Evolutionary conservation across 2,329 filamentous ascomycete genomes (phyloP).

Genomic region (Neocucurbitaria cava): DNA sequence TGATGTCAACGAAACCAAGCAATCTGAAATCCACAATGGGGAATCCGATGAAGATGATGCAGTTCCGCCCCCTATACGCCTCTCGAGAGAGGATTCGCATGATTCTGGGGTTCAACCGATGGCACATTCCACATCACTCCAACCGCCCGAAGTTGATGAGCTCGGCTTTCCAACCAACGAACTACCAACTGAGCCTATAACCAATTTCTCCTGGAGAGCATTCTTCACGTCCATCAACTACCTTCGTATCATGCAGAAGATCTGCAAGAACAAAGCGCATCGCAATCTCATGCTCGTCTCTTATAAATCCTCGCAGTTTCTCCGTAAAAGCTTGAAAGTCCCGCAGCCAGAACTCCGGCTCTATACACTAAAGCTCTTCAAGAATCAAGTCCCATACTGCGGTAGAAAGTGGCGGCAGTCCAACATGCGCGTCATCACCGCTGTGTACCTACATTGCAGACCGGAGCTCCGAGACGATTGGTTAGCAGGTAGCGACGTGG

Average conservation of each 20-base stretch:
- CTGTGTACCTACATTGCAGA: slow-evolving; percentile 91
- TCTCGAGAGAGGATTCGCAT: slow-evolving; percentile 53
- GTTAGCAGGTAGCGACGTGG: slow-evolving; percentile 88
- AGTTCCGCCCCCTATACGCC: slow-evolving; percentile 79
- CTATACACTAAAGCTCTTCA: slow-evolving; percentile 97
- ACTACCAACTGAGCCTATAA: slow-evolving; percentile 78
- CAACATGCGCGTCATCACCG: slow-evolving; percentile 99
- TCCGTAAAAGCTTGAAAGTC: slow-evolving; percentile 89
- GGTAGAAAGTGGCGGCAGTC: slow-evolving; percentile 97
- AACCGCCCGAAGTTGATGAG: slow-evolving; percentile 75
- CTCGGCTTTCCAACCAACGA: slow-evolving; percentile 79
- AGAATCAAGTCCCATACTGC: slow-evolving; percentile 97
- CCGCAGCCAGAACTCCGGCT: slow-evolving; percentile 86
- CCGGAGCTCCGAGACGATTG: slow-evolving; percentile 95
- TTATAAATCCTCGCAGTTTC: slow-evolving; percentile 92
- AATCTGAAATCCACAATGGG: slow-evolving; percentile 26
- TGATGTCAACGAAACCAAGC: slow-evolving; percentile 24
- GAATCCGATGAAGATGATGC: slow-evolving; percentile 67
- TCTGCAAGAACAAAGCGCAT: slow-evolving; percentile 94
- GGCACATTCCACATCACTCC: slow-evolving; percentile 32
- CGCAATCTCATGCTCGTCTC: slow-evolving; percentile 91
- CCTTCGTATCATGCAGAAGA: slow-evolving; percentile 94
- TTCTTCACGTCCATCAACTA: slow-evolving; percentile 97
- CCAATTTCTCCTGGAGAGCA: slow-evolving; percentile 88
- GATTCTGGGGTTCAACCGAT: slow-evolving; percentile 35